Conservation (phyloP, 352 stramenopile species). For the Phytopythium sindhum region DNA sequence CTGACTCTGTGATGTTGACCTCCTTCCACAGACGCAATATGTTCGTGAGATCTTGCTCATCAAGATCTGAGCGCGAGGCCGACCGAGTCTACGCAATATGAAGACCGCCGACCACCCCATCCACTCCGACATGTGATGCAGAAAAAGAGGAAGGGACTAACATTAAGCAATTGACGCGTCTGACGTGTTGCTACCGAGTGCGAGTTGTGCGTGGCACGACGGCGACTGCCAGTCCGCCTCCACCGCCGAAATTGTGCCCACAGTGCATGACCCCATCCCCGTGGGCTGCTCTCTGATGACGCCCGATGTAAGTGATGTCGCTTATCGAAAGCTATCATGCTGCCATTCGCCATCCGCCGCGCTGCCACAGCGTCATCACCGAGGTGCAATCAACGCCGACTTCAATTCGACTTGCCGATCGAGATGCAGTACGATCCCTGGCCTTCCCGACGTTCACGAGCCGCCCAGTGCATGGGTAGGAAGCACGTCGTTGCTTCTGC, state of each 20-base stretch:
- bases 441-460: background rate
- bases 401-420: background rate
- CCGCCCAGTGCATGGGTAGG: background rate
- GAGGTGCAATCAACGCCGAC: background rate
- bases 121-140: background rate
- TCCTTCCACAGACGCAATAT: slow-evolving; percentile 1
- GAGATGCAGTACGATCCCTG: background rate
- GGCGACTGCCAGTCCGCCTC: background rate
- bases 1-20: background rate
- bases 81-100: background rate
- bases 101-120: background rate
- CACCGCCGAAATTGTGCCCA: background rate
- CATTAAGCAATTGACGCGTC: background rate
- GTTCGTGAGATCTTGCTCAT: slow-evolving; percentile 4
- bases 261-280: background rate
- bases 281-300: background rate
- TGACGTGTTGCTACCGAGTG: background rate
- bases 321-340: background rate
- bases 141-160: background rate
- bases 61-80: slow-evolving; percentile 4
- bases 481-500: background rate
- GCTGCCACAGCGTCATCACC: background rate
- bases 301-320: no score
- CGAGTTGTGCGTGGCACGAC: background rate
- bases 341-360: no score